These are phyloP conservation scores for Rhodotorula sp. DNA, from an alignment of 1,284 basidiomycete genomes.

Conservation along the genomic window DNA sequence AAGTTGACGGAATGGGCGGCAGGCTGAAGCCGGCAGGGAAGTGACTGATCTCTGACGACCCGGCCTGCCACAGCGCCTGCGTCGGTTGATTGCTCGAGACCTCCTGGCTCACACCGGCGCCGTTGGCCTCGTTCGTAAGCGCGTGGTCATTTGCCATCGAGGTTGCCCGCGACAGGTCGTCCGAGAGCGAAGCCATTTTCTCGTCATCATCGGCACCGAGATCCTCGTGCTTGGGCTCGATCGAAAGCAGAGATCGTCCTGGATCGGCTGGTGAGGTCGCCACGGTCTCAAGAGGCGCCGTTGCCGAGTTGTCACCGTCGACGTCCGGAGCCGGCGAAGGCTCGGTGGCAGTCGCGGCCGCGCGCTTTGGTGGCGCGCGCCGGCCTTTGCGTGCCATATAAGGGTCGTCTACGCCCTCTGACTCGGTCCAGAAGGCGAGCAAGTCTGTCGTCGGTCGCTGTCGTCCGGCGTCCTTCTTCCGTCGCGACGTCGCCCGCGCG, in stretches of 20 bases:
- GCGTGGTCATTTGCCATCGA: neutral
- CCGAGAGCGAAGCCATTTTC: neutral
- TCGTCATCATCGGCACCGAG: neutral
- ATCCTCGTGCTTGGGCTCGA: neutral
- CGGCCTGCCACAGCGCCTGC: neutral
- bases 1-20: slow-evolving; percentile 17
- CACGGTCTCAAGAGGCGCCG: slow-evolving; percentile 2
- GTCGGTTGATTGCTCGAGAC: neutral
- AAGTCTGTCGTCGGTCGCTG: too few relatives aligned
- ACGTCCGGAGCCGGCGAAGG: neutral
- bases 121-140: neutral
- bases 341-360: neutral
- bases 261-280: slow-evolving; percentile 1
- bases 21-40: neutral
- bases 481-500: neutral
- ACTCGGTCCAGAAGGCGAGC: too few relatives aligned
- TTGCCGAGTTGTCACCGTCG: slow-evolving; percentile 4
- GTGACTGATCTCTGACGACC: neutral
- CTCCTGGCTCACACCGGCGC: neutral
- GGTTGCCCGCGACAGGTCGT: neutral
- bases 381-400: neutral
- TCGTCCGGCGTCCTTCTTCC: too few relatives aligned
- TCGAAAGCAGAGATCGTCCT: neutral
- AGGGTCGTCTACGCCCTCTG: neutral
- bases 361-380: slow-evolving; percentile 5